phyloP scores from a whole-genome alignment of 176 grass and related monocot species.

The Sorghum bicolor region Sorghum_bicolor_NCBIv3 NC_012877.2:6028501-6029000 shows the following conservation, averaged over 20 bases:
- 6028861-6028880: conserved; percentile 61
- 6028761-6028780: conserved; percentile 94
- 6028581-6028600: conserved; percentile 93
- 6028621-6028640: conserved; percentile 34
- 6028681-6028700: conserved; percentile 70
- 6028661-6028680: neutral
- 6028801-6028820: conserved; percentile 84
- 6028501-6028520: conserved; percentile 61
- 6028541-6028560: conserved; percentile 70
- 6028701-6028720: conserved; percentile 48
- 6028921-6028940: conserved; percentile 51
- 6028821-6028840: conserved; percentile 83
- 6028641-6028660: neutral
- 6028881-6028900: conserved; percentile 35
- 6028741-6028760: conserved; percentile 92
- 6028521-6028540: conserved; percentile 75
- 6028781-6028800: conserved; percentile 91
- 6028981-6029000: conserved; percentile 52
- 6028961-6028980: conserved; percentile 41
- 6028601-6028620: conserved; percentile 98
- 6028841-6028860: conserved; percentile 85
- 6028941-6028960: conserved; percentile 43
- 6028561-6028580: conserved; percentile 80
- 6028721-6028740: conserved; percentile 66
- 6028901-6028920: conserved; percentile 54